Base-by-base conservation (phyloP, 352 stramenopile species). In the Phytophthora hybrid region DNA sequence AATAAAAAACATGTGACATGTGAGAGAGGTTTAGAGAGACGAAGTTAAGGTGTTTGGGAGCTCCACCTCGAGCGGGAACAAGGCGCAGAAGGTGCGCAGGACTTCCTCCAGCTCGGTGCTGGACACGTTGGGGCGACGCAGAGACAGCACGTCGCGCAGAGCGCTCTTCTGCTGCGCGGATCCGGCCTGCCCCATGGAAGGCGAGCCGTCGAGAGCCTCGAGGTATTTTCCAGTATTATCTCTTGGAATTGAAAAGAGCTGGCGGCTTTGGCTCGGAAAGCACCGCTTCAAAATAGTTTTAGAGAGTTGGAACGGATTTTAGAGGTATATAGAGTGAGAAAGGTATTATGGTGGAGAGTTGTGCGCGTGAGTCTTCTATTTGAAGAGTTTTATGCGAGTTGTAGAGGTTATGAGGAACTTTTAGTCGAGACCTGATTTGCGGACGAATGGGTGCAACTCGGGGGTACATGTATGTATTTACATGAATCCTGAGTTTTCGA, bases 101-200 rank as follows among this genome's bases (percentile, higher is more conserved):
- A 81, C 83, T 60, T 84, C 72, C 41, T 90, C 74, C n/a, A 91
- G 78, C 58, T 91, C 80, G 1, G 77, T 72, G 41, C 67, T 76
- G 34, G 63, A 76, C n/a, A 79, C 78, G 18, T 70, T 76, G 9
- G 75, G 62, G 58, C 87, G 89, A 46, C 89, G 89, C 65, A 94
- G 70, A 9, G 57, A 80, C 26, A 95, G 69, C 49, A 96, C 82
- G 61, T 94, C 83, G 55, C 84, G 88, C 67, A 96, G 88, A 23
- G 88, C 88, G 56, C 82, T 91, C 75, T 90, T 89, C 73, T 95
- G 88, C 74, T 96, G 87, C 34, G 90, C 76, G 29, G 89, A 96
- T 19, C 89, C 89, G 4, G 84, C 81, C 74, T 94, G 87, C 32
- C 89, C 89, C 88, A 96, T 96, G 39, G 62, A 59, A 63, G 61